These are phyloP conservation scores for Cardamine resedifolia DNA, from an alignment of 345 rosid genomes.

Conservation along the genomic window DNA sequence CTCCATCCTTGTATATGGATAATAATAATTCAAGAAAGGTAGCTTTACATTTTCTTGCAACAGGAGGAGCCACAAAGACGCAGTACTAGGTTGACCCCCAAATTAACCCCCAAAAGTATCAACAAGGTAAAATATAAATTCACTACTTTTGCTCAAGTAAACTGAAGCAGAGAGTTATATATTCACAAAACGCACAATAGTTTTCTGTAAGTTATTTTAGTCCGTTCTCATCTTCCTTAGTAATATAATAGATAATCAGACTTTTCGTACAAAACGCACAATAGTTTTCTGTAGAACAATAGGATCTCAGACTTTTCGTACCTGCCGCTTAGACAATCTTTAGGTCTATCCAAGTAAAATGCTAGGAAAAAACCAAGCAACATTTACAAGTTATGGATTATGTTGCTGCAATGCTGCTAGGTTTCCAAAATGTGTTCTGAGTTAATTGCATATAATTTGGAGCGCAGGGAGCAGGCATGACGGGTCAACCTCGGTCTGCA, in stretches of 20 bases:
- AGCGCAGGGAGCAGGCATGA: background rate
- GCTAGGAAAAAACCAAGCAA: background rate
- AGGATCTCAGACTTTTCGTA: background rate
- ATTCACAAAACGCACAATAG: background rate
- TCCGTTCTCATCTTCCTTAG: background rate
- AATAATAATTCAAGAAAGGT: background rate
- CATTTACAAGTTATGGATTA: background rate
- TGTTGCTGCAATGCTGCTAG: background rate
- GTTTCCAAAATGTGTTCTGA: background rate
- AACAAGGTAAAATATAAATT: constrained; percentile 4
- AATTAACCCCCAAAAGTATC: constrained; percentile 13
- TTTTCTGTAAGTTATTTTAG: background rate
- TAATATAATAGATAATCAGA: background rate
- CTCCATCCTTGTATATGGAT: background rate
- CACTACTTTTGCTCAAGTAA: background rate
- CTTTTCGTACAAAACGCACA: no score
- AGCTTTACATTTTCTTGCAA: background rate
- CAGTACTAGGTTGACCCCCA: constrained; percentile 15
- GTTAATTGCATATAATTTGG: background rate
- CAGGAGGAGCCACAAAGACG: constrained; percentile 23
- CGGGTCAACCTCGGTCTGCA: background rate
- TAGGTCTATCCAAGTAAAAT: constrained; percentile 3
- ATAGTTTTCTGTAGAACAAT: background rate
- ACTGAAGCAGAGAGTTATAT: background rate
- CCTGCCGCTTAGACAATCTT: background rate